Evolutionary conservation across 495 filamentous ascomycete genomes (phyloP), one percentile per base, ranked within the genome.

Genomic region (Xylaria sp.): DNA sequence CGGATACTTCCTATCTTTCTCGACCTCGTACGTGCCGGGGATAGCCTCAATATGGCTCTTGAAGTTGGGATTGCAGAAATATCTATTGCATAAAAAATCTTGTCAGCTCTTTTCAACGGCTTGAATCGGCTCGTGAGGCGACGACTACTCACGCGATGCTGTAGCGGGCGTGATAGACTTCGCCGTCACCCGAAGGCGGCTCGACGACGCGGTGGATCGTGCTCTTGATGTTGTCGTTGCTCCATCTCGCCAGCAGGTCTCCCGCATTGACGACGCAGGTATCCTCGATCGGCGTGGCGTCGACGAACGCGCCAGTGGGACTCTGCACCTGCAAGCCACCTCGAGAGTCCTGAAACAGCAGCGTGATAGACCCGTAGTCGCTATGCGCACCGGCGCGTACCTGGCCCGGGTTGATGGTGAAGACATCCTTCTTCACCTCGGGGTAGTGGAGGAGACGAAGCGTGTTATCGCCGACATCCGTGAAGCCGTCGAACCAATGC

Each of bases 11-110:
- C 90, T 95, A 24, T 88, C 87, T 63, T 82, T 83, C 73, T 89
- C 88, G 3, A 86, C 85, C 19, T 86, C 89, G 78, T 89, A 97
- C 0, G 95, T 97, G 7, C 95, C 93, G 0, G 94, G 95, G 46
- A 98, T 88, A 0, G 91, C 94, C 66, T 97, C 93, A 74, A 98
- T 98, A 61, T 85, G 81, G 69, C 83, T 83, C 69, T 94, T 87
- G 76, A 88, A 92, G 72, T 98, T 93, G 11, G 95, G 94, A 74
- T 97, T 97, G 83, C 95, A 97, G 79, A 98, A 98, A 80, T 95
- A 95, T 5, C 84, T 79, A 82, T 85, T 67, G 85, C n/a, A n/a
- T n/a, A n/a, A n/a, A n/a, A n/a, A 84, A n/a, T 84, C 78, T 14
- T 0, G 68, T 70, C 26, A 70, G 68, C 58, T 70, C 33, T 19